Evolutionary conservation across 805 yeast genomes (phyloP).

Genomic region (Ogataea nitratoaversa): DNA sequence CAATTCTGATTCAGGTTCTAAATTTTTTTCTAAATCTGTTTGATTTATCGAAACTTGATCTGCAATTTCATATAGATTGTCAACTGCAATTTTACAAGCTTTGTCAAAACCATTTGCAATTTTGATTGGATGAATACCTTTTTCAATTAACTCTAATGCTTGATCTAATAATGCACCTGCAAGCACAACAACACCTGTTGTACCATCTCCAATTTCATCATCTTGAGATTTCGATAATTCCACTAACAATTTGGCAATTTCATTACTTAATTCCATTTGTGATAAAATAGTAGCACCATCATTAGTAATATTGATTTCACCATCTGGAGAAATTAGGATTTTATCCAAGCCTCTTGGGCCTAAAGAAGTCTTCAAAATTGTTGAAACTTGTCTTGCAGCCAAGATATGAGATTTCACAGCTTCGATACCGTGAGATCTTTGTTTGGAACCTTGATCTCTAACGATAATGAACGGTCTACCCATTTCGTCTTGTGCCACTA

Average conservation of each 20-base stretch:
- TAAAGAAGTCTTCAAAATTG: constrained; percentile 84
- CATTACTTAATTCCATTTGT: constrained; percentile 94
- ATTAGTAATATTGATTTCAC: constrained; percentile 95
- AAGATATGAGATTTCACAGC: constrained; percentile 84
- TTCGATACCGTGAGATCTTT: constrained; percentile 70
- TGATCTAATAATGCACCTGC: constrained; percentile 94
- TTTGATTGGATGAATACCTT: constrained; percentile 95
- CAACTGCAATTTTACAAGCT: constrained; percentile 89
- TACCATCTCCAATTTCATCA: constrained; percentile 98
- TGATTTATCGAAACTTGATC: constrained; percentile 37
- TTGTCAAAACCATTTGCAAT: constrained; percentile 97
- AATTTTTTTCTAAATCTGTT: constrained; percentile 23
- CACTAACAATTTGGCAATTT: constrained; percentile 91
- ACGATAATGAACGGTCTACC: constrained; percentile 98
- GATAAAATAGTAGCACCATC: constrained; percentile 97
- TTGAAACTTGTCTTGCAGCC: constrained; percentile 93
- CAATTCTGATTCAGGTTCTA: constrained; percentile 46
- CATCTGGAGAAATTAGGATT: constrained; percentile 91
- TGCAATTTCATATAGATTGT: constrained; percentile 60
- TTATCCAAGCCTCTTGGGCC: constrained; percentile 99
- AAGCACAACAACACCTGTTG: constrained; percentile 96
- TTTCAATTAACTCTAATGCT: constrained; percentile 89
- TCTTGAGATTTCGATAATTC: constrained; percentile 94
- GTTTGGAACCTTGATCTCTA: constrained; percentile 57
- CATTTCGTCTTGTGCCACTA: constrained; percentile 98